phyloP scores from a whole-genome alignment of 345 rosid species.

The Lumnitzera littorea region DNA sequence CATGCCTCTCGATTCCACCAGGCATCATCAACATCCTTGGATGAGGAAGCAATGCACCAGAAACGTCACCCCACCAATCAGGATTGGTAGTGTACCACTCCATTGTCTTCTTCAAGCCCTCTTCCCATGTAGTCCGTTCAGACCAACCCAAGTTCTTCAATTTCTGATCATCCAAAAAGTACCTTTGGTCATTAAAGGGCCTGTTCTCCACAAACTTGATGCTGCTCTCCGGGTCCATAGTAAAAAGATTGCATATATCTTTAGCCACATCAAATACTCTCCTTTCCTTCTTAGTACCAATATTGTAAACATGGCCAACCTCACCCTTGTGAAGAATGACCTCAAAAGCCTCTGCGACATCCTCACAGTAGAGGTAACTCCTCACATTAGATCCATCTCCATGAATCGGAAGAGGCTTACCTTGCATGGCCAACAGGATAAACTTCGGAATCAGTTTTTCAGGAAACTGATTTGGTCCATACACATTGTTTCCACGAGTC shows the following conservation, averaged over 20 bases:
- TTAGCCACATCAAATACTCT: constrained; percentile 82
- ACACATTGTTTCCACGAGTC: constrained; percentile 88
- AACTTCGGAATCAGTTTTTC: constrained; percentile 87
- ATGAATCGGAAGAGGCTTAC: constrained; percentile 68
- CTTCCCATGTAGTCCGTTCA: constrained; percentile 37
- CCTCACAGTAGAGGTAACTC: constrained; percentile 86
- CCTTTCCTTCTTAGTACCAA: constrained; percentile 85
- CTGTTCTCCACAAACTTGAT: constrained; percentile 77
- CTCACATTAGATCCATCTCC: constrained; percentile 87
- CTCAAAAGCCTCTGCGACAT: constrained; percentile 93
- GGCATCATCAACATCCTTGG: constrained; percentile 55
- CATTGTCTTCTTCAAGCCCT: constrained; percentile 43
- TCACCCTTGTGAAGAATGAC: constrained; percentile 84
- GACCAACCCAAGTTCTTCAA: constrained; percentile 43
- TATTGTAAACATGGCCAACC: constrained; percentile 81
- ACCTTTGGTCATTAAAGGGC: constrained; percentile 55
- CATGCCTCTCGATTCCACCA: constrained; percentile 31
- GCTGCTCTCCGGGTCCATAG: constrained; percentile 49
- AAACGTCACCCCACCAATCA: constrained; percentile 53
- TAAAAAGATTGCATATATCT: constrained; percentile 67
- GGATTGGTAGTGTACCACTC: constrained; percentile 45
- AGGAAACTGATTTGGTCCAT: constrained; percentile 86
- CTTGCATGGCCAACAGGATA: constrained; percentile 74
- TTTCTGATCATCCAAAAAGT: constrained; percentile 43
- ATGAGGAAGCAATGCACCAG: constrained; percentile 48